Conservation (phyloP, 1,139 yeast genomes). For the Pichia sp. region DNA sequence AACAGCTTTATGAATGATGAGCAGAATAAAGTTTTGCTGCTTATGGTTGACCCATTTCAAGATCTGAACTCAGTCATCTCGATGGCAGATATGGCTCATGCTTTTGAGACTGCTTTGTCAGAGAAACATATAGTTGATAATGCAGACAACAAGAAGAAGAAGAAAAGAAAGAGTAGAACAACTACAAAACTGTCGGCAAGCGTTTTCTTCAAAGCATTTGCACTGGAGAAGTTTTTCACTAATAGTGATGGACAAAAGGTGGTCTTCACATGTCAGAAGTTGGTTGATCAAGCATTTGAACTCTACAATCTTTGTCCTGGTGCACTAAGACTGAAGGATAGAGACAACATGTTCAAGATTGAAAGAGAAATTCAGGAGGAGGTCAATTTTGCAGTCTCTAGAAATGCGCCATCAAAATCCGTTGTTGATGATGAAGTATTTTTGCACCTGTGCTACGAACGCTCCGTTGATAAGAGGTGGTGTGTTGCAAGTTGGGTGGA, state of each 20-base stretch:
- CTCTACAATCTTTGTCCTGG: constrained; percentile 47
- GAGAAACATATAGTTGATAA: constrained; percentile 19
- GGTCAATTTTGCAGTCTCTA: constrained; percentile 46
- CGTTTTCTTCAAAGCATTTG: constrained; percentile 50
- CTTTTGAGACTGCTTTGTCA: constrained; percentile 37
- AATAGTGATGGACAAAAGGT: constrained; percentile 35
- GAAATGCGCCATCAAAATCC: constrained; percentile 28
- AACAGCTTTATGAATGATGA: constrained; percentile 30
- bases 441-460: constrained; percentile 77
- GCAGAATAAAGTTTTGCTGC: constrained; percentile 38
- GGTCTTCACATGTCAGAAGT: constrained; percentile 41
- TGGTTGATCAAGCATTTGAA: constrained; percentile 48
- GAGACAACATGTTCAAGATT: constrained; percentile 34
- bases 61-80: constrained; percentile 40
- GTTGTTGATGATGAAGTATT: constrained; percentile 60
- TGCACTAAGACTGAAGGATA: constrained; percentile 18
- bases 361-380: constrained; percentile 41
- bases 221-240: constrained; percentile 43
- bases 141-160: constrained; percentile 20
- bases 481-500: constrained; percentile 87
- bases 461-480: constrained; percentile 80
- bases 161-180: constrained; percentile 15
- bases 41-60: constrained; percentile 40
- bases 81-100: constrained; percentile 41
- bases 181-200: constrained; percentile 14